Conservation (phyloP, 345 rosid species). For the Aethionema arabicum region DNA sequence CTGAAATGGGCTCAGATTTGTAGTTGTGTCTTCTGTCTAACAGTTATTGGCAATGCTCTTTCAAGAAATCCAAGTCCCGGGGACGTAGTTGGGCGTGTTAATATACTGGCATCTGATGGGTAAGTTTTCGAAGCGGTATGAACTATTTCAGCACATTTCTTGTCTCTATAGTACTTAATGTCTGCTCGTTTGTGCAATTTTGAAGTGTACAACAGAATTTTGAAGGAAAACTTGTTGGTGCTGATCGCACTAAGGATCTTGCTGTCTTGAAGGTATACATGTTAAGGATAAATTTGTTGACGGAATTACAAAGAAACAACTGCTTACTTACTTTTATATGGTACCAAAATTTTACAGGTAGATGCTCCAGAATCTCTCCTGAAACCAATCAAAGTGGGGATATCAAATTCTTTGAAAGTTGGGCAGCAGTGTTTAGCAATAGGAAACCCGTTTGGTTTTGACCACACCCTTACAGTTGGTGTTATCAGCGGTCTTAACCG, state of each 20-base stretch:
- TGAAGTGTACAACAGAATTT: constrained; percentile 85
- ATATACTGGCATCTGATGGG: constrained; percentile 91
- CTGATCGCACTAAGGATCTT: constrained; percentile 91
- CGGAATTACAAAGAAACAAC: neutral
- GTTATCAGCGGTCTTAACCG: constrained; percentile 91
- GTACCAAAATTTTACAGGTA: constrained; percentile 48
- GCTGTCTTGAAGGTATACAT: constrained; percentile 75
- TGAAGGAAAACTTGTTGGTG: constrained; percentile 87
- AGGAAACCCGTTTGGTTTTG: constrained; percentile 97
- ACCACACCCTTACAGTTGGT: constrained; percentile 93
- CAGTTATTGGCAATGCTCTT: constrained; percentile 91
- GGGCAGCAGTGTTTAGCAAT: constrained; percentile 96
- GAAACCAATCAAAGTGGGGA: constrained; percentile 75
- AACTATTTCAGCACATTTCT: neutral
- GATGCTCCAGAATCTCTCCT: constrained; percentile 76
- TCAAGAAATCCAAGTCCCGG: constrained; percentile 79
- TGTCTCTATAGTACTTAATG: constrained; percentile 23
- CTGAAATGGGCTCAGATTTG: neutral
- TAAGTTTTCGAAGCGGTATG: constrained; percentile 36
- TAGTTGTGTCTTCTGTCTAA: constrained; percentile 21
- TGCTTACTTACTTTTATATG: neutral
- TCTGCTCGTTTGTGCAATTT: constrained; percentile 27
- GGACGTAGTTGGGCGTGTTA: constrained; percentile 87
- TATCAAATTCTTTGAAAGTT: constrained; percentile 73
- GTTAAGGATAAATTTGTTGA: neutral